These are phyloP conservation scores for Cytospora paraplurivora DNA, from an alignment of 2,329 filamentous ascomycete genomes.

Conservation along the genomic window DNA sequence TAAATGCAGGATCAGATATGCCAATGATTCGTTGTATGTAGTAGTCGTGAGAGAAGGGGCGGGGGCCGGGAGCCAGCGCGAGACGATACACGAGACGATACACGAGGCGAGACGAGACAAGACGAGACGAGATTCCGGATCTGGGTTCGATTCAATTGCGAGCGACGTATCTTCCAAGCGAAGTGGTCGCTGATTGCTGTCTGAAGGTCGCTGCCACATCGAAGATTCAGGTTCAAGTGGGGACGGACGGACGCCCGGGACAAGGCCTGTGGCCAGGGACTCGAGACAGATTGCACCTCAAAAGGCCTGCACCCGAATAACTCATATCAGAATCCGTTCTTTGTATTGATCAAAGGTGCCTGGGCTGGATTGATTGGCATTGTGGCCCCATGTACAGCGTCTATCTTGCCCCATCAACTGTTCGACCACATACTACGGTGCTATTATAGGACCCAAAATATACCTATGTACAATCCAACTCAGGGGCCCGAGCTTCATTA, in stretches of 20 bases:
- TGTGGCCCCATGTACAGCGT: not conserved
- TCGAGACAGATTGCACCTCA: not conserved
- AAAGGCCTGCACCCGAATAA: not conserved
- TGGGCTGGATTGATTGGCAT: not conserved
- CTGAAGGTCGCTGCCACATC: too few relatives aligned
- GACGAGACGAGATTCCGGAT: not conserved
- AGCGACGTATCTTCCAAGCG: too few relatives aligned
- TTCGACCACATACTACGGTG: not conserved
- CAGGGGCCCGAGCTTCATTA: not conserved
- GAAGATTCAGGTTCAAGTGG: not conserved
- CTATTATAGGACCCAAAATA: too few relatives aligned
- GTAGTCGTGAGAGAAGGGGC: too few relatives aligned
- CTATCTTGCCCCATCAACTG: not conserved
- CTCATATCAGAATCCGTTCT: not conserved
- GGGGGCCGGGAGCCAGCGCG: not conserved
- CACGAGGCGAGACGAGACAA: not conserved
- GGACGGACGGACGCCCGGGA: not conserved
- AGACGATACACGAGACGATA: not conserved
- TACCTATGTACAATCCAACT: not conserved
- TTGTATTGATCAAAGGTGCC: not conserved
- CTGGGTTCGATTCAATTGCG: not conserved
- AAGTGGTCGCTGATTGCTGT: too few relatives aligned
- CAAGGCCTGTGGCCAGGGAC: not conserved
- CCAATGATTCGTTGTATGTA: not conserved
- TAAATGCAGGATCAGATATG: conserved; percentile 5